These are phyloP conservation scores for Saccharomyces hybrid DNA, from an alignment of 1,139 yeast species.

Conservation along the genomic window DNA sequence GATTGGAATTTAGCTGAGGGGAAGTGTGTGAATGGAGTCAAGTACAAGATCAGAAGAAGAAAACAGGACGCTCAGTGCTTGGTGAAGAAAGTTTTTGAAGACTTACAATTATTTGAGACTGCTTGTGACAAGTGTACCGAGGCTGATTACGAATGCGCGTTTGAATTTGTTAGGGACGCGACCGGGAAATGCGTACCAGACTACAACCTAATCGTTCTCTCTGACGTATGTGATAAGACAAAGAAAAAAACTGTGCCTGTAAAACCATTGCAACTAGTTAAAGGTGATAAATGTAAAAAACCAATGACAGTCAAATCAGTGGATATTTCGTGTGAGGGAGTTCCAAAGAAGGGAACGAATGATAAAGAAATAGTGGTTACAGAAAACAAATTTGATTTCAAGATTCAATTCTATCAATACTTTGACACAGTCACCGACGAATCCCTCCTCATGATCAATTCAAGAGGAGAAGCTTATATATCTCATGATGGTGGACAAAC, in stretches of 20 bases:
- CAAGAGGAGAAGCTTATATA: slow-evolving; percentile 44
- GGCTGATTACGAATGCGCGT: slow-evolving; percentile 67
- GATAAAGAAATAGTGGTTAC: slow-evolving; percentile 17
- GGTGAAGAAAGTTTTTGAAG: slow-evolving; percentile 53
- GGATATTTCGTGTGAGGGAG: slow-evolving; percentile 30
- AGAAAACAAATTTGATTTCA: slow-evolving; percentile 31
- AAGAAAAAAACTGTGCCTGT: slow-evolving; percentile 15
- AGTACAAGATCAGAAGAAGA: slow-evolving; percentile 60
- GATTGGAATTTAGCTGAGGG: slow-evolving; percentile 52
- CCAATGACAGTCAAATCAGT: slow-evolving; percentile 16
- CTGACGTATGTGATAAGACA: slow-evolving; percentile 31
- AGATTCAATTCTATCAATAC: slow-evolving; percentile 31
- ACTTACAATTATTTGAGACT: slow-evolving; percentile 48
- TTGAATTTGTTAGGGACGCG: slow-evolving; percentile 43
- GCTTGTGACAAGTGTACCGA: slow-evolving; percentile 58
- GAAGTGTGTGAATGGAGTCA: slow-evolving; percentile 66
- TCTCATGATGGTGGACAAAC: slow-evolving; percentile 74
- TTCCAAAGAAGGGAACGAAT: slow-evolving; percentile 9
- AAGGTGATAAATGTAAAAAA: slow-evolving; percentile 44
- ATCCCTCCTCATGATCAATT: slow-evolving; percentile 60
- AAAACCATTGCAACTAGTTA: slow-evolving; percentile 33
- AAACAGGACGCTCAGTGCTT: slow-evolving; percentile 64
- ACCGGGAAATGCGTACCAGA: slow-evolving; percentile 54
- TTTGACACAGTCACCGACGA: slow-evolving; percentile 46
- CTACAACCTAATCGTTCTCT: slow-evolving; percentile 27